Percentiles rank a stretch among this genome's conserved stretches.
Conservation (phyloP, 106 monocot species). For the Acorus gramineus region DNA sequence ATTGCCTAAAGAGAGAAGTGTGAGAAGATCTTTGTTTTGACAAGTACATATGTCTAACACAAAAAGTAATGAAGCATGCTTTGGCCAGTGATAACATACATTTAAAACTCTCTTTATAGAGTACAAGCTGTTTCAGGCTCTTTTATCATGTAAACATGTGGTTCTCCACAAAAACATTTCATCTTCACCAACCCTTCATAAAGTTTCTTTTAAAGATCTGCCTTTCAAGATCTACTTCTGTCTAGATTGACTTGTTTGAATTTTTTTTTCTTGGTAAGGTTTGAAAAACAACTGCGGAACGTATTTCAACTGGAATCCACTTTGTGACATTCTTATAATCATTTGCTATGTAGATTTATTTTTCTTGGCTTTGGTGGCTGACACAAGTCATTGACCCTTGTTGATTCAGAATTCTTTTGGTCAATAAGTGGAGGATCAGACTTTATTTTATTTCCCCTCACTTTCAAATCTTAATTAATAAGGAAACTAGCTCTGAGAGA, state of each 20-base stretch:
- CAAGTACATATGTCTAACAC: not conserved
- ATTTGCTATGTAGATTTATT: slow-evolving; percentile 4
- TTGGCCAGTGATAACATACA: not conserved
- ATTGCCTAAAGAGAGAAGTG: not conserved
- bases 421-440: not conserved
- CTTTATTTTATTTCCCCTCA: too few relatives aligned
- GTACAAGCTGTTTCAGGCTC: too few relatives aligned
- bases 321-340: not conserved
- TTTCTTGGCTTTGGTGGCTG: not conserved
- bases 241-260: slow-evolving; percentile 5
- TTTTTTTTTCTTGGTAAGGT: not conserved
- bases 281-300: too few relatives aligned
- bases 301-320: too few relatives aligned
- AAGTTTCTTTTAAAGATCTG: not conserved
- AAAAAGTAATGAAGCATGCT: not conserved
- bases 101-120: too few relatives aligned
- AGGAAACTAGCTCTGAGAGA: not conserved
- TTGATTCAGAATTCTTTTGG: not conserved
- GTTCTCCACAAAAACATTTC: too few relatives aligned
- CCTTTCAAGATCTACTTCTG: slow-evolving; percentile 10
- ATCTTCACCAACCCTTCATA: too few relatives aligned
- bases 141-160: too few relatives aligned
- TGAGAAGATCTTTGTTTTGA: not conserved
- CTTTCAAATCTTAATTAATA: too few relatives aligned
- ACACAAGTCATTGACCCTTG: slow-evolving; percentile 5